Conservation (phyloP, 345 rosid species). For the Eucalyptus rudis region DNA sequence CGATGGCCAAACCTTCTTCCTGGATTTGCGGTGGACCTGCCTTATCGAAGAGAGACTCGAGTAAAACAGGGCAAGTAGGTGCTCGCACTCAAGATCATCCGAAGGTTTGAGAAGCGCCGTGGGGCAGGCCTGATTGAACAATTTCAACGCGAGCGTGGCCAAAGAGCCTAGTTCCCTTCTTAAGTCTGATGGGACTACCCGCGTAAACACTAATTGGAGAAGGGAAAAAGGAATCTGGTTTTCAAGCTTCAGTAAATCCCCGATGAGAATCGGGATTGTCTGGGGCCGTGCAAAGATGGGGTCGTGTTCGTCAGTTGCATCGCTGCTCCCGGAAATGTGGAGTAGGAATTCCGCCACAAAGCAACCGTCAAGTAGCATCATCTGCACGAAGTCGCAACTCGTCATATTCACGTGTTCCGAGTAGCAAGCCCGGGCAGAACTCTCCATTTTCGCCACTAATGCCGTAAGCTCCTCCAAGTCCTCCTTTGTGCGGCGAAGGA, state of each 20-base stretch:
- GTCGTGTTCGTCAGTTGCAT: no score
- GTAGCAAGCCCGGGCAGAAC: not conserved
- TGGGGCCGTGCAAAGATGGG: not conserved
- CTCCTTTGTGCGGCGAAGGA: not conserved
- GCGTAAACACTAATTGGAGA: not conserved
- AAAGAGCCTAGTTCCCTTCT: no score
- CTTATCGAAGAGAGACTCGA: rapidly evolving
- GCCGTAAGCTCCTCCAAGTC: not conserved
- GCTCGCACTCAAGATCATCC: no score
- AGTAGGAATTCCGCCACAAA: conserved; percentile 1
- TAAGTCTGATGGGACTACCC: no score
- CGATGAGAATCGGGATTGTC: not conserved
- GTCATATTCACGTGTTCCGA: not conserved
- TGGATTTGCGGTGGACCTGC: rapidly evolving
- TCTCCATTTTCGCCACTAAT: not conserved
- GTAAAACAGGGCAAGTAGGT: no score
- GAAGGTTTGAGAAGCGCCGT: no score
- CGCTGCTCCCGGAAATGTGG: no score
- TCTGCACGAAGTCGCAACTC: not conserved
- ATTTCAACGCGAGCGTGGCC: no score
- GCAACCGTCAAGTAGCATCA: conserved; percentile 9
- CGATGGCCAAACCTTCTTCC: rapidly evolving
- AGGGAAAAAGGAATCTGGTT: not conserved
- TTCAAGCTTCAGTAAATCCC: not conserved
- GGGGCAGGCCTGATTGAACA: no score